These are phyloP conservation scores for Fusarium fracticaudum DNA, from an alignment of 2,329 filamentous ascomycete genomes.

Conservation along the genomic window DNA sequence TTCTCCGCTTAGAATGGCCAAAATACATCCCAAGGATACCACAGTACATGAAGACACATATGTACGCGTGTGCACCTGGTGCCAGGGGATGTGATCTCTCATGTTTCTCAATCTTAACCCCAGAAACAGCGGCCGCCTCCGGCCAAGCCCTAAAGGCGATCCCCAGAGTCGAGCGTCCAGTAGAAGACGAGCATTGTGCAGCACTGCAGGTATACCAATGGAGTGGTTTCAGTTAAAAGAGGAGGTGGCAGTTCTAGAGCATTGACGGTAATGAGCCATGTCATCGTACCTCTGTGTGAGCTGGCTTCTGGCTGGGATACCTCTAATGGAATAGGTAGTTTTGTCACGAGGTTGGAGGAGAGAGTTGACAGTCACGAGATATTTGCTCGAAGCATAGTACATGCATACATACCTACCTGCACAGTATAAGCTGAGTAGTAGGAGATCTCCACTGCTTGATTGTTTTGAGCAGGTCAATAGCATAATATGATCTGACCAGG, in stretches of 20 bases:
- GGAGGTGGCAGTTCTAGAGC: background rate
- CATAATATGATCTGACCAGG: slow-evolving; percentile 19
- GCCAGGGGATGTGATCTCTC: slow-evolving; percentile 3
- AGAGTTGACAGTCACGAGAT: slow-evolving; percentile 9
- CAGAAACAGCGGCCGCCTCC: slow-evolving; percentile 22
- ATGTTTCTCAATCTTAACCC: background rate
- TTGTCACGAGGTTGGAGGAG: background rate
- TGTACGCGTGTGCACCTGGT: slow-evolving; percentile 1
- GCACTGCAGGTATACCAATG: background rate
- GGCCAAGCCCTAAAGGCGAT: background rate
- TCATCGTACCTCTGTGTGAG: slow-evolving; percentile 2
- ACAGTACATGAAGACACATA: background rate
- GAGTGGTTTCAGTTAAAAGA: slow-evolving; percentile 22
- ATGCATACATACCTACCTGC: background rate
- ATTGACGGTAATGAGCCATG: background rate
- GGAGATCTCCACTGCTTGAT: background rate
- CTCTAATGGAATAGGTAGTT: background rate
- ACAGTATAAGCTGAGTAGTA: background rate
- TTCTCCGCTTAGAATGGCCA: background rate
- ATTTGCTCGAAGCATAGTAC: background rate
- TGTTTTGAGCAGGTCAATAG: slow-evolving; percentile 4
- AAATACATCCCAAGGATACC: background rate
- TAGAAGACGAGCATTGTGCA: slow-evolving; percentile 2
- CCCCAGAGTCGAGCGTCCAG: background rate
- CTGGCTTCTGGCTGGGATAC: background rate